These are phyloP conservation scores for Taiozyma sp. DNA, from an alignment of 1,139 yeast species.

Conservation along the genomic window DNA sequence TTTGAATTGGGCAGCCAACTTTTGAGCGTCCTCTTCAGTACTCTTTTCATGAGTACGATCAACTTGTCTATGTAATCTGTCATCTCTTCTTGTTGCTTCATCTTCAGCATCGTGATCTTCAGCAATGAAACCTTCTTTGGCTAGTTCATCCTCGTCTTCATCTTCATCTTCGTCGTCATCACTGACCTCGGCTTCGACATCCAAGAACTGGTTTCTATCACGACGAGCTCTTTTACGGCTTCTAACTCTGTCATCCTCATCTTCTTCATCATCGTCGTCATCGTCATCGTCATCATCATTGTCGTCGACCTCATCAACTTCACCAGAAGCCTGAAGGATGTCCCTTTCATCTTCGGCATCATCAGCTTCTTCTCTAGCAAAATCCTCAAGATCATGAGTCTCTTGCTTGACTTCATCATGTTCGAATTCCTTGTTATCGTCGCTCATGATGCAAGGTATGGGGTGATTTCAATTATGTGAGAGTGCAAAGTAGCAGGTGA, in stretches of 20 bases:
- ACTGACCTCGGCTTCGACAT: slow-evolving; percentile 98
- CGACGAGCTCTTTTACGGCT: slow-evolving; percentile 57
- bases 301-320: slow-evolving; percentile 18
- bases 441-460: slow-evolving; percentile 14
- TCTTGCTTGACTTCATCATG: slow-evolving; percentile 28
- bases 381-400: slow-evolving; percentile 24
- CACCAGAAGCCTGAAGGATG: slow-evolving; percentile 7
- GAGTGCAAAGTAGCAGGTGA: not conserved
- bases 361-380: slow-evolving; percentile 8
- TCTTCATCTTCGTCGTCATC: slow-evolving; percentile 96
- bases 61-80: slow-evolving; percentile 79
- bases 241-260: slow-evolving; percentile 47
- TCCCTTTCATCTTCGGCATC: slow-evolving; percentile 13
- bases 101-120: slow-evolving; percentile 64
- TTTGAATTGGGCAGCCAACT: slow-evolving; percentile 85
- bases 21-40: slow-evolving; percentile 94
- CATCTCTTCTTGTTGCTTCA: slow-evolving; percentile 40
- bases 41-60: slow-evolving; percentile 87
- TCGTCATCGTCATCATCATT: slow-evolving; percentile 42
- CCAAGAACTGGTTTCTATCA: slow-evolving; percentile 85
- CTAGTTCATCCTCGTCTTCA: slow-evolving; percentile 87
- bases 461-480: not conserved
- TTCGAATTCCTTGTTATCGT: slow-evolving; percentile 24
- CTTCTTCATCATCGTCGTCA: slow-evolving; percentile 57
- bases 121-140: slow-evolving; percentile 74